Base-by-base conservation (phyloP, 805 yeast species). In the Candida nitratophila region DNA sequence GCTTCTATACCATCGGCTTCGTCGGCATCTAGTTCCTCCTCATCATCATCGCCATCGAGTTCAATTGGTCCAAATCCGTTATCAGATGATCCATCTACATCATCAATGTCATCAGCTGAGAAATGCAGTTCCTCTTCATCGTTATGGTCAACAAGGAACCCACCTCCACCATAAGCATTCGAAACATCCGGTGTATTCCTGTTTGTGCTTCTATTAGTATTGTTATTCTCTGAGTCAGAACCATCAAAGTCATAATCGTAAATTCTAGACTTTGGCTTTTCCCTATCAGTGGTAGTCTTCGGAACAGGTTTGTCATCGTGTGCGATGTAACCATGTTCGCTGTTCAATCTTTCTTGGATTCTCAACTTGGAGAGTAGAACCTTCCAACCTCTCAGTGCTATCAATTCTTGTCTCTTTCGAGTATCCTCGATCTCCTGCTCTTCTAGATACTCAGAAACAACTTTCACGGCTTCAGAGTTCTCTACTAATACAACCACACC, bases 401-500 rank as follows among this genome's bases (percentile, higher is more conserved):
- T 66, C 38, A 75, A 52, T 47, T 79, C 81, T 15, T 65, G 64
- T 19, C 68, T 60, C 33, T 63, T 61, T 43, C 68, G 56, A 42
- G 68, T 68, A 11, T 71, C 73, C 30, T 74, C 73, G 22, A 63
- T 64, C 42, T 74, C 77, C 46, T 78, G 79, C 19, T 72, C 75
- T 42, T 66, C 54, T 20, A 83, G 55, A 20, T 70, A 68, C 10
- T 74, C 71, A 37, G 74, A 63, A 1, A 80, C 81, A 0, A 69
- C 63, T 22, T 63, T 53, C 33, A 86, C 69, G 0, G 89, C 90
- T 33, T 81, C 87, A 46, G 68, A 65, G 47, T 64, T 78, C 53
- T 81, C 82, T 21, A 56, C 55, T 4, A 85, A 82, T 6, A 89
- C 82, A 1, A 93, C 83, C 22, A 88, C 74, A 2, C 98, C 98